A percentile compares a stretch with the other conserved stretches of the same genome.
Conservation (phyloP, 176 grass and related monocot genomes). For the Tillandsia leiboldiana region DNA sequence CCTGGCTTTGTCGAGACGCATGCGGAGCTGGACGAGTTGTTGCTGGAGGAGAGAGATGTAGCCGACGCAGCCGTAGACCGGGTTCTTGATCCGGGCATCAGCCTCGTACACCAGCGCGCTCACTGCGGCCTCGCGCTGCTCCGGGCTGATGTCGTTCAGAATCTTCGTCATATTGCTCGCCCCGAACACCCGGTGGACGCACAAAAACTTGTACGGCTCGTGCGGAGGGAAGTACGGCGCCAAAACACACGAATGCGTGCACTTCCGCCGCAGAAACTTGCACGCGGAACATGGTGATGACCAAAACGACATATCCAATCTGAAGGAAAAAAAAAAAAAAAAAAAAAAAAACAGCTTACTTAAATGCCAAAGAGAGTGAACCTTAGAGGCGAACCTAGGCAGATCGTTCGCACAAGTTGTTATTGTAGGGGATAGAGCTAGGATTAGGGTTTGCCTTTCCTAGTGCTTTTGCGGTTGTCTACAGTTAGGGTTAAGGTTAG, state of each 20-base stretch:
- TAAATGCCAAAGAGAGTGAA: too few species aligned
- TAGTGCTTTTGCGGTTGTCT: too few species aligned
- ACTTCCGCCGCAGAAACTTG: conserved; percentile 82
- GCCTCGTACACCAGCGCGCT: conserved; percentile 86
- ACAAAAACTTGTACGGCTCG: conserved; percentile 60
- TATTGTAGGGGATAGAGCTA: too few species aligned
- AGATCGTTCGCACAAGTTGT: too few species aligned
- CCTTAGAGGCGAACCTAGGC: too few species aligned
- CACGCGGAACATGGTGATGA: conserved; percentile 75
- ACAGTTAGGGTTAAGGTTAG: too few species aligned
- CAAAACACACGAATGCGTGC: conserved; percentile 70
- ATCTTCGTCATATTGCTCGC: conserved; percentile 92
- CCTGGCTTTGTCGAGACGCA: conserved; percentile 36
- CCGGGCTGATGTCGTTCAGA: conserved; percentile 46
- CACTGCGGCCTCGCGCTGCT: conserved; percentile 69
- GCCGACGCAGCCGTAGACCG: conserved; percentile 80
- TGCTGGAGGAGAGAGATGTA: conserved; percentile 75
- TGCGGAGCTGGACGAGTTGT: conserved; percentile 41
- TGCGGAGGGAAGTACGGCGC: conserved; percentile 94
- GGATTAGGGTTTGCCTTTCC: too few species aligned
- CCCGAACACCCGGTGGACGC: conserved; percentile 83
- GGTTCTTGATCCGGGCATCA: conserved; percentile 51
- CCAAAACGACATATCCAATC: too few species aligned
- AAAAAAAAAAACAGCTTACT: too few species aligned
- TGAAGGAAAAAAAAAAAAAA: too few species aligned